Percentiles rank a stretch among this genome's conserved stretches.
phyloP scores from a whole-genome alignment of 2,329 filamentous ascomycete species.

The Cryphonectria parasitica region DNA sequence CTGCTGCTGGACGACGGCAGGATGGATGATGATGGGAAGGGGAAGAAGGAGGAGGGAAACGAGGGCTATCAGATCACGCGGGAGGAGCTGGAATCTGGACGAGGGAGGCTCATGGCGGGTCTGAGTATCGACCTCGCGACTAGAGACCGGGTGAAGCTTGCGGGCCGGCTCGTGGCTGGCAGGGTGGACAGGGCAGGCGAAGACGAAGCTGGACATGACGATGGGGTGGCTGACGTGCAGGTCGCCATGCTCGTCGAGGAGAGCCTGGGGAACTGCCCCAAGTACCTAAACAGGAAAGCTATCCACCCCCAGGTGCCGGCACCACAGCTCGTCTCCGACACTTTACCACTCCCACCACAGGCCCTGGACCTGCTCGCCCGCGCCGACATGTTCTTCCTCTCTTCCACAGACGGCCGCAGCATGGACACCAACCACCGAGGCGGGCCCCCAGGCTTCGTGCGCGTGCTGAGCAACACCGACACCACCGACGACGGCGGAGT shows the following conservation, averaged over 20 bases:
- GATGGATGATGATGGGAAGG: slow-evolving; percentile 6
- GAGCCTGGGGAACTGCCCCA: slow-evolving; percentile 82
- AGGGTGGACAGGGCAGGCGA: slow-evolving; percentile 47
- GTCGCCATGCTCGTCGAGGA: slow-evolving; percentile 72
- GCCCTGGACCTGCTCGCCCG: slow-evolving; percentile 63
- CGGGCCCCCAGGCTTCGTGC: slow-evolving; percentile 73
- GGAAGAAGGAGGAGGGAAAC: slow-evolving; percentile 38
- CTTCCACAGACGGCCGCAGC: slow-evolving; percentile 64
- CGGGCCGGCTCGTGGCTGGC: slow-evolving; percentile 70
- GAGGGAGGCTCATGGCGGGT: slow-evolving; percentile 45
- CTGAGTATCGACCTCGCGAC: slow-evolving; percentile 70
- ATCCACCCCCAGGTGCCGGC: slow-evolving; percentile 59
- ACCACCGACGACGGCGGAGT: slow-evolving; percentile 37
- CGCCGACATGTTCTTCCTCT: slow-evolving; percentile 79
- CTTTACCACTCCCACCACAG: slow-evolving; percentile 50
- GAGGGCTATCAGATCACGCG: slow-evolving; percentile 41
- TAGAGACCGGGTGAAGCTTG: slow-evolving; percentile 74
- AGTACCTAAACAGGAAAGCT: slow-evolving; percentile 78
- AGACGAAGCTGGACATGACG: slow-evolving; percentile 34
- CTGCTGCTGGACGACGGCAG: slow-evolving; percentile 33
- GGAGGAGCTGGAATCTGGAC: slow-evolving; percentile 41
- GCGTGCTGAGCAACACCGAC: slow-evolving; percentile 61
- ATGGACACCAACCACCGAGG: slow-evolving; percentile 89
- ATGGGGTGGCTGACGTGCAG: slow-evolving; percentile 44
- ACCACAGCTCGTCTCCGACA: slow-evolving; percentile 46